Conservation (phyloP, 495 filamentous ascomycete species). For the Lepraria neglecta region DNA sequence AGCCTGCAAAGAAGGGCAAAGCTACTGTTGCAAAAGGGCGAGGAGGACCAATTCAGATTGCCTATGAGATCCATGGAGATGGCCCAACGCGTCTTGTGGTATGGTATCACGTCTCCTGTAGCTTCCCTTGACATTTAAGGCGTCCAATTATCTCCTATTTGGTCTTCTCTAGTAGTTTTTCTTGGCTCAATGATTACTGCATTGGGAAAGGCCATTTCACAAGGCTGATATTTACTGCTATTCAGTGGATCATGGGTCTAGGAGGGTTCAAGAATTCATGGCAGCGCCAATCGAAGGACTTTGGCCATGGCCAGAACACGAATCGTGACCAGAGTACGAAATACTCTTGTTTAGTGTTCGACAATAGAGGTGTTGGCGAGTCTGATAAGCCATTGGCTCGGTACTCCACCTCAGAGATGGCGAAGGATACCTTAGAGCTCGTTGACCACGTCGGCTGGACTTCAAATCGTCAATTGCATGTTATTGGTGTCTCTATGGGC, state of each 20-base stretch:
- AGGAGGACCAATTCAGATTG: constrained; percentile 64
- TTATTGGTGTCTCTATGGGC: constrained; percentile 70
- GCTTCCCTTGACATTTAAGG: background rate
- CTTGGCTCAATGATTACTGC: background rate
- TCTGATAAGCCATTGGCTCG: constrained; percentile 66
- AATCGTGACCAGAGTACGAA: constrained; percentile 44
- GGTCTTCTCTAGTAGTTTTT: background rate
- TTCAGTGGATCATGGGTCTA: constrained; percentile 34
- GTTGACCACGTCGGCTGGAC: constrained; percentile 66
- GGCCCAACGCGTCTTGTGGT: constrained; percentile 67
- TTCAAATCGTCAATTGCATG: constrained; percentile 50
- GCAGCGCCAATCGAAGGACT: constrained; percentile 72
- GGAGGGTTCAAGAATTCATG: constrained; percentile 47
- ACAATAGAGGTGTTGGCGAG: constrained; percentile 67
- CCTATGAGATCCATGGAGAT: constrained; percentile 72
- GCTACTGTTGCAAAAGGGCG: constrained; percentile 55
- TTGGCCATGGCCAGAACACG: constrained; percentile 51
- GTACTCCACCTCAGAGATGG: constrained; percentile 72
- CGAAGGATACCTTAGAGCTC: constrained; percentile 62
- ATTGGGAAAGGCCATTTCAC: background rate
- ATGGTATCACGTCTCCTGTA: constrained; percentile 29
- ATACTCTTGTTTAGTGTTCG: constrained; percentile 67
- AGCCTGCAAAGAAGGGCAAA: constrained; percentile 51
- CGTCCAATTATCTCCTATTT: background rate
- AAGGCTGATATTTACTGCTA: constrained; percentile 1